These are phyloP conservation scores for Clarireedia sp. DNA, from an alignment of 2,329 filamentous ascomycete species.

Conservation along the genomic window DNA sequence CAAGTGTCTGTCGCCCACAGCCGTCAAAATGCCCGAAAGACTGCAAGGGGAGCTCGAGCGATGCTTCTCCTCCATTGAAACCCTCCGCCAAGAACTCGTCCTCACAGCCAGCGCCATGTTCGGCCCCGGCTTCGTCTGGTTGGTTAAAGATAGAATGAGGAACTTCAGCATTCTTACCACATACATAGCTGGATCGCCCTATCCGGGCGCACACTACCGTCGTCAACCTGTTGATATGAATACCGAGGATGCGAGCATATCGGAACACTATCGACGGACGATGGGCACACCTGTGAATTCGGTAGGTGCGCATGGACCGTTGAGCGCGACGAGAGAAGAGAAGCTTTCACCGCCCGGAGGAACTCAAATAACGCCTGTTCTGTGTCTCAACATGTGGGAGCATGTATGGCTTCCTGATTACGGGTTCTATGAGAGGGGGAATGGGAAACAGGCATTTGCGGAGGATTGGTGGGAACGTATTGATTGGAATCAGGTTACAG, in stretches of 20 bases:
- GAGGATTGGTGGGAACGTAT: conserved; percentile 81
- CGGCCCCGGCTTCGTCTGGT: conserved; percentile 94
- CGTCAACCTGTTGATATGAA: conserved; percentile 61
- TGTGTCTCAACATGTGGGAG: conserved; percentile 96
- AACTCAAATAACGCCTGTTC: conserved; percentile 62
- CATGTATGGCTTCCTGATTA: conserved; percentile 87
- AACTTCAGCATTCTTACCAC: conserved; percentile 67
- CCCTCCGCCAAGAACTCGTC: conserved; percentile 71
- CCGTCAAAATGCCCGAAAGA: conserved; percentile 40
- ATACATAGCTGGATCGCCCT: conserved; percentile 86
- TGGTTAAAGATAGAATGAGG: conserved; percentile 50
- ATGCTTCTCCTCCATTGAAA: conserved; percentile 76
- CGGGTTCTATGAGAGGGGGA: conserved; percentile 45
- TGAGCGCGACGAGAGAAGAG: conserved; percentile 15
- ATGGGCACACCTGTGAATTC: conserved; percentile 28
- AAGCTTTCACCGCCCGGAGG: conserved; percentile 53
- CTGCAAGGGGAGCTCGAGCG: conserved; percentile 54
- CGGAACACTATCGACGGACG: conserved; percentile 33
- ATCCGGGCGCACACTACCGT: conserved; percentile 76
- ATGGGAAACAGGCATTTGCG: conserved; percentile 70
- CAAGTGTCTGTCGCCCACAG: conserved; percentile 40
- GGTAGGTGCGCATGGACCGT: conserved; percentile 27
- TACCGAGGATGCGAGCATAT: conserved; percentile 38
- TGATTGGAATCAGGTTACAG: conserved; percentile 70
- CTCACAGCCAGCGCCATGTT: conserved; percentile 85